Base-by-base conservation (phyloP, 2,329 filamentous ascomycete species). In the Ceratocystiopsis sp. region DNA sequence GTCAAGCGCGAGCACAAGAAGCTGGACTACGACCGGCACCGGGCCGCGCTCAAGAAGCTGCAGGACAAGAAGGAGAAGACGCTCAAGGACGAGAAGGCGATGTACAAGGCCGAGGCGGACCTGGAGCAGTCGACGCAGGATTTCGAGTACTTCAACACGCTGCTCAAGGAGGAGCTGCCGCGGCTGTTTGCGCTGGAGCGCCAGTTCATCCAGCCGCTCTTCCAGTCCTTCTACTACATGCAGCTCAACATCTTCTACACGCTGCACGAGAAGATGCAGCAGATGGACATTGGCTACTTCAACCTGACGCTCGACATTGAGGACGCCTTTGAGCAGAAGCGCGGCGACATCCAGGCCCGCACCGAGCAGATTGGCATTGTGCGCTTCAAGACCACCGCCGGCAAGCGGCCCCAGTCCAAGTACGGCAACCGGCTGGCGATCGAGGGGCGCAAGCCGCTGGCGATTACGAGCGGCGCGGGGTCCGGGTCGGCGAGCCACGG, bases 201-300 rank as follows among this genome's bases (percentile, higher is more conserved):
- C 50, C 82, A 96, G 60, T 96, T 98, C 60, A 98, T 98, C 60
- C 80, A 84, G 52, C 91, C 91, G 3, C 75, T 98, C 9, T 98
- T 98, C 70, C 91, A 96, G 60, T 93, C 84, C 11, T 98, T 98
- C 66, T 98, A 98, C 65, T 98, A 96, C 68, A 98, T 98, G 91
- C 91, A 98, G 62, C 75, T 98, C 51, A 98, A 98, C 61, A 84
- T 98, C 51, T 98, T 96, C 61, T 98, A 98, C 63, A 98, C 91
- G 1, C 70, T 98, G 43, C 91, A 98, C 60, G 89, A 96, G 63
- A 85, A 80, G 63, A 98, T 98, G 91, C 91, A 98, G 65, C 78
- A 73, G 51, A 86, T 93, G 59, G 87, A 96, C 56, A 98, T 98
- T 57, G 86, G 86, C 48, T 98, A 98, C 64, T 98, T 98, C 61